Conservation (phyloP, 2,329 filamentous ascomycete species). For the Chaetomium sp. region DNA sequence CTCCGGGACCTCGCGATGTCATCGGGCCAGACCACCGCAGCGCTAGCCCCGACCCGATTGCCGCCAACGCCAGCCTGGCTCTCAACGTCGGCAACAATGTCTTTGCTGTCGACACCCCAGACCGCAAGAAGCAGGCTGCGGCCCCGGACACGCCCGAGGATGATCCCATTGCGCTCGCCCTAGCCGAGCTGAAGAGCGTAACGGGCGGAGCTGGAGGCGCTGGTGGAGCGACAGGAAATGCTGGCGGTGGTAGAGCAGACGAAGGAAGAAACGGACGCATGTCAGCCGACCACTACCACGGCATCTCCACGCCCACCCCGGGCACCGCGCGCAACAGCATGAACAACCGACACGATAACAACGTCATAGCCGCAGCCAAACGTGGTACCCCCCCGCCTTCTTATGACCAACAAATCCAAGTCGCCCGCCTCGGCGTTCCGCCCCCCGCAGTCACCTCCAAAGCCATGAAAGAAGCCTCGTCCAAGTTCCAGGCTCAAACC, state of each 20-base stretch:
- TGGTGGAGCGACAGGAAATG: no score
- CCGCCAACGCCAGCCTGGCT: slow-evolving; percentile 86
- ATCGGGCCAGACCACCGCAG: slow-evolving; percentile 36
- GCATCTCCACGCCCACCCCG: slow-evolving; percentile 71
- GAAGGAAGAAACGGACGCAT: slow-evolving; percentile 42
- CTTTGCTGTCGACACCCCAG: slow-evolving; percentile 80
- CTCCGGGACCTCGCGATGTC: slow-evolving; percentile 23
- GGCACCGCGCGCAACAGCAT: slow-evolving; percentile 23
- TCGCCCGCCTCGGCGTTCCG: slow-evolving; percentile 78
- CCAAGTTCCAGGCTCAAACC: slow-evolving; percentile 79
- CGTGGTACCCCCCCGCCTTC: slow-evolving; percentile 79
- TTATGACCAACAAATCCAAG: slow-evolving; percentile 68
- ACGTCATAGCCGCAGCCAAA: slow-evolving; percentile 48
- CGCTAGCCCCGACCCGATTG: slow-evolving; percentile 75
- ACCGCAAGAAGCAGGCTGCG: slow-evolving; percentile 46
- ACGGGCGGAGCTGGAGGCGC: slow-evolving; percentile 17
- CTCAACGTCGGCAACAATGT: slow-evolving; percentile 95
- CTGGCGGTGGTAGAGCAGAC: no score
- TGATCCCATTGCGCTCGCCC: slow-evolving; percentile 85
- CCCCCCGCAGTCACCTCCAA: slow-evolving; percentile 87
- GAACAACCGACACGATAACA: slow-evolving; percentile 26
- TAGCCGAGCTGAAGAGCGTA: slow-evolving; percentile 87
- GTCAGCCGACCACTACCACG: slow-evolving; percentile 92
- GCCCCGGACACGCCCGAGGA: slow-evolving; percentile 50
- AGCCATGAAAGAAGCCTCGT: slow-evolving; percentile 91